phyloP scores from a whole-genome alignment of 306 rosid species.

The Prunus armeniaca region DNA sequence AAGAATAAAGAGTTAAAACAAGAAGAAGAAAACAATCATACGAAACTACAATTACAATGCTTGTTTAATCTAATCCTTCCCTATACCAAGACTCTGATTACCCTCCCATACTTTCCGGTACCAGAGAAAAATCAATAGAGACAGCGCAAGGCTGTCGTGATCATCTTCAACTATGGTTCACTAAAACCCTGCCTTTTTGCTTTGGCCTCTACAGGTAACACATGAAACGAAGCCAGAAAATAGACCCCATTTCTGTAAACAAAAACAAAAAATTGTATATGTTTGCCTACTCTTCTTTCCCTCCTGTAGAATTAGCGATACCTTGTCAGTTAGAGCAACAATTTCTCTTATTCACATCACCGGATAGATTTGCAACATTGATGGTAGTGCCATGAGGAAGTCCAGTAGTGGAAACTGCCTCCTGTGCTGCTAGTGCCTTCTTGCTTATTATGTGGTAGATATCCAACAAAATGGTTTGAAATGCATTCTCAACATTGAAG shows the following conservation, averaged over 20 bases:
- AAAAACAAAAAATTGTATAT: constrained; percentile 7
- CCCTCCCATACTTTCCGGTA: neutral
- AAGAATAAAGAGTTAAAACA: neutral
- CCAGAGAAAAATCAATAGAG: constrained; percentile 1
- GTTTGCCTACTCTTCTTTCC: constrained; percentile 17
- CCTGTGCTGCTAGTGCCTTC: constrained; percentile 77
- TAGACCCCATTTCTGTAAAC: constrained; percentile 17
- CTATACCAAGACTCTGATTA: constrained; percentile 9
- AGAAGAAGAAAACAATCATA: neutral
- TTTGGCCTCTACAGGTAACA: constrained; percentile 5
- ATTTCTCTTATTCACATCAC: constrained; percentile 35
- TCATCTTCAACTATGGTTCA: neutral
- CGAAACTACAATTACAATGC: constrained; percentile 12
- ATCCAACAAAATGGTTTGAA: constrained; percentile 69
- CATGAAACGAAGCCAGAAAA: constrained; percentile 21
- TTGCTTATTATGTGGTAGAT: constrained; percentile 68
- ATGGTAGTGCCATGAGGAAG: constrained; percentile 73
- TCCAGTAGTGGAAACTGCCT: constrained; percentile 49
- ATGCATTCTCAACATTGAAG: constrained; percentile 66
- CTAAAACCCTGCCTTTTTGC: neutral
- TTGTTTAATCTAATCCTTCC: constrained; percentile 8
- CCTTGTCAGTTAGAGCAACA: constrained; percentile 61
- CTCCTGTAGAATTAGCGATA: constrained; percentile 1
- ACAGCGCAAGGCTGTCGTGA: neutral
- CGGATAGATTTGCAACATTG: constrained; percentile 43